Base-by-base conservation (phyloP, 1,284 basidiomycete species). In the Salmacisia buchloeana region DNA sequence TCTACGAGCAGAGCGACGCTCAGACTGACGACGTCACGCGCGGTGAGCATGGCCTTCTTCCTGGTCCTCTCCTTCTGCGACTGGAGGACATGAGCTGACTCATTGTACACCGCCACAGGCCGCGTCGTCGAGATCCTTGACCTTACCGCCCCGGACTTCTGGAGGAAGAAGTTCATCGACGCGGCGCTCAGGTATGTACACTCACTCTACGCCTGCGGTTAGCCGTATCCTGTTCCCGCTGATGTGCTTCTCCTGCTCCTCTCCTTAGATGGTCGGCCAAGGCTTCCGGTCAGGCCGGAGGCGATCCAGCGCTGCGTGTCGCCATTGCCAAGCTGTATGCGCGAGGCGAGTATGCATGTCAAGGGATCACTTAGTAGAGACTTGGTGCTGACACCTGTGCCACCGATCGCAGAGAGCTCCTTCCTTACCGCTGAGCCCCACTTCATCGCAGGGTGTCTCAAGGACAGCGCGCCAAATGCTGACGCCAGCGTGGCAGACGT, bases 141-240 rank as follows among this genome's bases (percentile, higher is more conserved):
- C 29, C 63, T 68, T 18, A 70, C 75, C 1, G 65, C 57, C 12
- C 63, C 69, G 12, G 77, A 78, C 41, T 78, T 76, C 34, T 79
- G 77, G 77, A 52, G 77, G 9, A 76, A 77, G 33, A 78, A 78
- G 62, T 56, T 77, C 9, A 63, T 75, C 21, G 69, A 73, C 61
- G 75, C 76, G 1, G 74, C 77, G 10, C 66, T 77, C 56, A 77
- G 75, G 63, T 78, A 56, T 38, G 65, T 58, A n/a, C n/a, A 2
- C 29, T 29, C 13, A 18, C 41, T 33, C 10, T 27, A 15, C 21
- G 49, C 25, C 31, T 1, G 18, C 39, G 29, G 9, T 39, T 39
- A 2, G 57, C 2, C 2, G 2, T 6, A 9, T 1, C 6, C 57
- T 59, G 2, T 39, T 2, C 23, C 23, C 27, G 27, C 25, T 38